These are phyloP conservation scores for Russula sp. DNA, from an alignment of 768 basidiomycete species.

Conservation along the genomic window DNA sequence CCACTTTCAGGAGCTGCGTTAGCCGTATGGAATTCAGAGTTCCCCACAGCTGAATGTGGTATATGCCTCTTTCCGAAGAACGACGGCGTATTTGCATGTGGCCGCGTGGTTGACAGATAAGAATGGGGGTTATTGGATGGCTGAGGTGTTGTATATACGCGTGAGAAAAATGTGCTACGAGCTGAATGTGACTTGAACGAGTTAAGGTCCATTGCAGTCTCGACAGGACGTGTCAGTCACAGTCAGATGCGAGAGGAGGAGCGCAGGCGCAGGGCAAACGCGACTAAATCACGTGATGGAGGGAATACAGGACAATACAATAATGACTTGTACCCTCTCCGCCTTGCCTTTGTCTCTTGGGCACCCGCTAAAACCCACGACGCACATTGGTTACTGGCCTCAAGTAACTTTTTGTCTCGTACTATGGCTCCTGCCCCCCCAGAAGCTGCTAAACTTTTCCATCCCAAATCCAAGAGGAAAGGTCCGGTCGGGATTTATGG, in stretches of 20 bases:
- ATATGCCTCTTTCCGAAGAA: conserved; percentile 13
- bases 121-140: background rate
- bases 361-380: background rate
- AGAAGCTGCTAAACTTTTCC: conserved; percentile 19
- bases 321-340: background rate
- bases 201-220: conserved; percentile 1
- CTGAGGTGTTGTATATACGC: conserved; percentile 6
- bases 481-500: conserved; percentile 11
- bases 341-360: background rate
- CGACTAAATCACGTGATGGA: conserved; percentile 3
- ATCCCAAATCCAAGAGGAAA: conserved; percentile 21
- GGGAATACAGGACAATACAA: background rate
- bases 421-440: conserved; percentile 17
- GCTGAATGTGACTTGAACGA: background rate
- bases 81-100: conserved; percentile 1
- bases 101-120: background rate
- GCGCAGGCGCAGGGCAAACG: background rate
- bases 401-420: background rate
- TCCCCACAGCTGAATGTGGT: background rate
- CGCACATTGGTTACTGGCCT: conserved; percentile 3
- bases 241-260: background rate
- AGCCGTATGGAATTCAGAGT: background rate
- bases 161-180: conserved; percentile 8
- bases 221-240: too few species aligned
- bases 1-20: background rate